Conservation (phyloP, 768 basidiomycete genomes). For the Naganishia kalamii region DNA sequence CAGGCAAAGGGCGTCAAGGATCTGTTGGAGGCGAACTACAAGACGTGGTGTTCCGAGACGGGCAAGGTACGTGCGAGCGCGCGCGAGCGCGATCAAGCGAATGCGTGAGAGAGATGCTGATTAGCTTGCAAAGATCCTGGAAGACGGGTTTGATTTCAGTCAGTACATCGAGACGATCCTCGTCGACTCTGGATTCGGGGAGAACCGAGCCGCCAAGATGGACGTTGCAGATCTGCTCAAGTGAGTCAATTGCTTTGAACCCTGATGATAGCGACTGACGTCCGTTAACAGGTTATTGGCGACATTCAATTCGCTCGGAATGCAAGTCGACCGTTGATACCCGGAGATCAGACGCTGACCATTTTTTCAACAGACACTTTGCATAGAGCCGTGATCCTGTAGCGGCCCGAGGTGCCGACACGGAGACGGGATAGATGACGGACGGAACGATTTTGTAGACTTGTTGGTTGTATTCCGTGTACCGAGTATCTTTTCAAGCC, state of each 20-base stretch:
- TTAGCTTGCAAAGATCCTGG: slow-evolving; percentile 54
- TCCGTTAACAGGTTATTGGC: slow-evolving; percentile 32
- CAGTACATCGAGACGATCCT: slow-evolving; percentile 66
- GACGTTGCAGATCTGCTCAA: slow-evolving; percentile 82
- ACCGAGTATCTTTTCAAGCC: too few species aligned
- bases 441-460: too few species aligned
- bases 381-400: slow-evolving; percentile 9
- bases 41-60: slow-evolving; percentile 82
- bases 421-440: too few species aligned
- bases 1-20: slow-evolving; percentile 83
- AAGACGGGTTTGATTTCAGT: slow-evolving; percentile 66
- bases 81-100: background rate
- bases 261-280: background rate
- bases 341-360: background rate
- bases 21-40: slow-evolving; percentile 87
- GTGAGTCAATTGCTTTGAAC: slow-evolving; percentile 50
- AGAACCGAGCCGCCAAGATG: slow-evolving; percentile 86
- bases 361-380: slow-evolving; percentile 18
- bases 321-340: slow-evolving; percentile 32
- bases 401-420: too few species aligned
- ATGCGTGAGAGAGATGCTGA: background rate
- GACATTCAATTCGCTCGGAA: slow-evolving; percentile 42
- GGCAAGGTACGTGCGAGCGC: slow-evolving; percentile 42
- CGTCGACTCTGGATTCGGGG: slow-evolving; percentile 62
- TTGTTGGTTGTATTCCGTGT: too few species aligned